Evolutionary conservation across 208 protist species (phyloP).

Genomic region (Endotrypanum monterogeii): DNA sequence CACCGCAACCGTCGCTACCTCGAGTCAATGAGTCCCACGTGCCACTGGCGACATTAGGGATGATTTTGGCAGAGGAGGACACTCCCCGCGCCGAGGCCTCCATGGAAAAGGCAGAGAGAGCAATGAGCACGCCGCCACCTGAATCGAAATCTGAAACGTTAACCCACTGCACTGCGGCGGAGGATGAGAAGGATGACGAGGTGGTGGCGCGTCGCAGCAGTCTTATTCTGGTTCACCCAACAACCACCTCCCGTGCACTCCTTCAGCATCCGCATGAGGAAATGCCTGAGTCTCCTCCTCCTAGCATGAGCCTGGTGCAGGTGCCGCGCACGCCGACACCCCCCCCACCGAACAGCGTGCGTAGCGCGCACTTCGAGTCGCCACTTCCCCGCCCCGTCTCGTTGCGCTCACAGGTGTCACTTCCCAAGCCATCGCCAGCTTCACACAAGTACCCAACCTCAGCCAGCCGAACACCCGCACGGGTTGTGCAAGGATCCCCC

Average conservation of each 20-base stretch:
- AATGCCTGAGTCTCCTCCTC: conserved; percentile 13
- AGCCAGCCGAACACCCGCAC: neutral
- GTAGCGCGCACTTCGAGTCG: conserved; percentile 17
- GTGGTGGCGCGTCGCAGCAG: conserved; percentile 29
- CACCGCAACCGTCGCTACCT: conserved; percentile 11
- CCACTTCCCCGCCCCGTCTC: conserved; percentile 69
- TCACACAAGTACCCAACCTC: neutral
- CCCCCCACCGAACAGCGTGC: conserved; percentile 1
- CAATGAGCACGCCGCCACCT: too few species aligned
- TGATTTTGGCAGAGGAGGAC: neutral
- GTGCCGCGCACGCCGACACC: conserved; percentile 31
- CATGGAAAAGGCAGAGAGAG: neutral
- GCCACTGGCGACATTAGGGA: neutral
- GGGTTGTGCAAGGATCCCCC: too few species aligned
- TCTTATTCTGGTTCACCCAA: conserved; percentile 34
- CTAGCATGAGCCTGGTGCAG: conserved; percentile 22
- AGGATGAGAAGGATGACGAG: neutral
- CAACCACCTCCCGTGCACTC: conserved; percentile 2
- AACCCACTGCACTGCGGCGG: neutral
- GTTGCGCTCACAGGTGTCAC: conserved; percentile 53
- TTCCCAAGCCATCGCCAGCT: neutral
- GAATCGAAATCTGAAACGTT: too few species aligned
- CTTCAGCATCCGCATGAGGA: conserved; percentile 47
- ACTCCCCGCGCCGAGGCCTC: conserved; percentile 2
- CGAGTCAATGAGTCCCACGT: conserved; percentile 6